Base-by-base conservation (phyloP, 2,329 filamentous ascomycete genomes). In the Kalaharituber pfeilii region DNA sequence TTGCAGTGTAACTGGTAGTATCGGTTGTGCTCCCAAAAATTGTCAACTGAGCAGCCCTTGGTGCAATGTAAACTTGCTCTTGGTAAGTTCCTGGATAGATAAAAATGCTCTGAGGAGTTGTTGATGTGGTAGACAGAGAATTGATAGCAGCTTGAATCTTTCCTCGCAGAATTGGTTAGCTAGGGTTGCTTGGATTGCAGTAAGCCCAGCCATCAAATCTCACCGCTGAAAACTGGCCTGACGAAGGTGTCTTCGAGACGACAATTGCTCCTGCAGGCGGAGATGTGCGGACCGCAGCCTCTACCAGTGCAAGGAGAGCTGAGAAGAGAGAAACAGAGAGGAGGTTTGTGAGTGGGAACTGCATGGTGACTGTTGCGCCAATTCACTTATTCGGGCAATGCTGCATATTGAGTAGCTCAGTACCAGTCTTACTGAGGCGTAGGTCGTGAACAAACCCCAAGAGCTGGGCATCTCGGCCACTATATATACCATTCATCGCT, bases 1-100 rank as follows among this genome's bases (percentile, higher is more conserved):
- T 83, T 53, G 66, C 67, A 1, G 67, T 60, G 64, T 81, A 81
- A 15, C 68, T 67, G 8, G 69, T 66, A 3, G 73, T 73, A 57
- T 76, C 70, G 27, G 67, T 64, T 1, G 80, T 81, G 62, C 75
- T 75, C 18, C 80, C 80, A 62, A 77, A 77, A 56, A 79, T 72
- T 49, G 72, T 75, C 39, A 80, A 67, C 39, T 71, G 66, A 1
- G 73, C 74, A 9, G 66, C 67, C 49, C 74, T 70, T 0, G 66
- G 58, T 2, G 71, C 66, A 44, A 81, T 70, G 60, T 72, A 73
- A 39, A 80, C 75, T 63, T 80, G 78, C 64, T 81, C 78, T 2
- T 67, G 68, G 70, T 82, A 81, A 30, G 75, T 78, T 7, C 78
- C 78, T 24, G 72, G 66, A 61, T 75, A 65, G 65, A 83, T 75